Evolutionary conservation across 495 filamentous ascomycete genomes (phyloP).

Genomic region (Penicillium cataractarum): DNA sequence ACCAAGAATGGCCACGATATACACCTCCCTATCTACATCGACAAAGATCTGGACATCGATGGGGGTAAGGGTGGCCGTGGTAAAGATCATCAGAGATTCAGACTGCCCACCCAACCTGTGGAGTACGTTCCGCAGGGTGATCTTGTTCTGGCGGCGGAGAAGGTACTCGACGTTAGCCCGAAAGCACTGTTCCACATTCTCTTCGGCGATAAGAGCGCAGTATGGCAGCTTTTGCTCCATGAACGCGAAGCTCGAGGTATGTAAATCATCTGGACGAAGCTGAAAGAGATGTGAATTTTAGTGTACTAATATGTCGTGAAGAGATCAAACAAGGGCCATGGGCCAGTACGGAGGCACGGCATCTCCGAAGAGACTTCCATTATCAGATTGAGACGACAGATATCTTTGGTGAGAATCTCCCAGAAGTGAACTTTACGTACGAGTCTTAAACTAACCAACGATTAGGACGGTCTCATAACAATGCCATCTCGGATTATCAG

Average conservation of each 20-base stretch:
- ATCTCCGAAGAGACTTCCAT: constrained; percentile 74
- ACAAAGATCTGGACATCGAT: constrained; percentile 60
- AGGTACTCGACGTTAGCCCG: constrained; percentile 81
- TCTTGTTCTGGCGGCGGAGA: constrained; percentile 69
- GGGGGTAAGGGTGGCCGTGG: constrained; percentile 39
- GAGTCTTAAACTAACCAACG: constrained; percentile 16
- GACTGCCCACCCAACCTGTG: constrained; percentile 80
- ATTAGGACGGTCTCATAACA: constrained; percentile 52
- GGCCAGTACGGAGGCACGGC: constrained; percentile 66
- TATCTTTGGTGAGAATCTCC: constrained; percentile 57
- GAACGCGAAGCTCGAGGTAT: constrained; percentile 76
- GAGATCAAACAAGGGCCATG: constrained; percentile 84
- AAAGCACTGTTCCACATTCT: constrained; percentile 95
- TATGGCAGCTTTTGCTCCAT: constrained; percentile 90
- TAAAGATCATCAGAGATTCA: constrained; percentile 73
- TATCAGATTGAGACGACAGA: constrained; percentile 74
- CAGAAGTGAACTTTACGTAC: neutral
- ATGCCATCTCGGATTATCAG: constrained; percentile 76
- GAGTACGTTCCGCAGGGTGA: constrained; percentile 82
- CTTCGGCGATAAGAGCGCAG: constrained; percentile 91
- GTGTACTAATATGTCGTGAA: constrained; percentile 32
- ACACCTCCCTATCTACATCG: constrained; percentile 62
- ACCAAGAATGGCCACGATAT: constrained; percentile 52
- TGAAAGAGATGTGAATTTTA: neutral
- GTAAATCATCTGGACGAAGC: neutral